Evolutionary conservation across 352 stramenopile genomes (phyloP), one percentile per base, ranked within the genome.

Genomic region (Phytophthora citrophthora): DNA sequence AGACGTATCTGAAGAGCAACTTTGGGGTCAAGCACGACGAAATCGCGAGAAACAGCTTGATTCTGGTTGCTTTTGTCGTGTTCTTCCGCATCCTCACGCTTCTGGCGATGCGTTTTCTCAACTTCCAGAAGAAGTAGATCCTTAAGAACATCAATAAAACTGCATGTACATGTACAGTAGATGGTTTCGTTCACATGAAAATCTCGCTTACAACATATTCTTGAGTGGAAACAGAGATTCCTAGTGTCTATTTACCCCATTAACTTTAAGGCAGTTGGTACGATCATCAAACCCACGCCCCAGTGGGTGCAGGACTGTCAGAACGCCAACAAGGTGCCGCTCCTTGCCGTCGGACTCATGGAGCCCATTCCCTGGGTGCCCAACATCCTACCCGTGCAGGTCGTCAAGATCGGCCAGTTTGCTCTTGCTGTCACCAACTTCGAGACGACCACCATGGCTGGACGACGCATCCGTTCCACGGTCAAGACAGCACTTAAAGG

Each of bases 391-490:
- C 79, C 79, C 12, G 64, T 90, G 5, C 81, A 89, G 38, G 53
- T 88, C 3, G 57, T 89, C 40, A 76, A 81, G 55, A 49, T 41
- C 7, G 36, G 36, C 36, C 36, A 41, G 36, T 41, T 41, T 86
- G 74, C 59, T 1, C 47, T 90, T 16, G 78, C 70, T 5, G 70
- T 77, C n/a, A 72, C 79, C n/a, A 74, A 68, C 54, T 88, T 88
- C 49, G 80, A 89, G 61, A 67, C 79, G 24, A 78, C 80, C 15
- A 88, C 80, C 15, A 89, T 89, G 81, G 55, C 79, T 1, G 81
- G 81, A 15, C 59, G 77, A 11, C 71, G 81, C 10, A 81, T 89
- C 24, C 74, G 74, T 16, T 13, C 31, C 4, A 83, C 72, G 0
- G 20, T 86, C 26, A 29, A 29, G 26, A 29, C 26, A 7, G 26